Evolutionary conservation across 805 yeast genomes (phyloP).

Genomic region (Vanderwaltozyma tropicalis): DNA sequence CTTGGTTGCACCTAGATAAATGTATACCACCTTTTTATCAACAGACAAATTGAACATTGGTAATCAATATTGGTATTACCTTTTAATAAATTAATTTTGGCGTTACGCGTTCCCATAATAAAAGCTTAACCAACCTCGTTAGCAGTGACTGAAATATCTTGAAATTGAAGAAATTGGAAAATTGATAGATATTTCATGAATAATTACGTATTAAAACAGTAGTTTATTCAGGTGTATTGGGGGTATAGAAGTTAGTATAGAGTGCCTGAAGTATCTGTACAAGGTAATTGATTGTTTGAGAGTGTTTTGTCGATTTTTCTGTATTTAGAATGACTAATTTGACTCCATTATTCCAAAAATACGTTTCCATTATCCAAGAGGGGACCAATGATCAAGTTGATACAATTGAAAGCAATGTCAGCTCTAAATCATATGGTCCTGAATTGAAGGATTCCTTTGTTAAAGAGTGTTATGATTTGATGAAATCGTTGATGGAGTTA

Average conservation of each 20-base stretch:
- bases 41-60: too few relatives aligned
- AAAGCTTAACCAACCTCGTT: not conserved
- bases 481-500: conserved; percentile 23
- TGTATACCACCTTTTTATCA: too few relatives aligned
- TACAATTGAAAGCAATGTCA: not conserved
- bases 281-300: too few relatives aligned
- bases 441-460: conserved; percentile 22
- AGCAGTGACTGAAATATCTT: not conserved
- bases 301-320: not conserved
- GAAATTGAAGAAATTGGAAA: too few relatives aligned
- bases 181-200: too few relatives aligned
- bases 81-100: not conserved
- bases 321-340: conserved; percentile 15
- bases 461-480: conserved; percentile 22
- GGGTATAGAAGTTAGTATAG: too few relatives aligned
- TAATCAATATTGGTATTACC: not conserved
- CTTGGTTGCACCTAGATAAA: too few relatives aligned
- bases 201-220: too few relatives aligned
- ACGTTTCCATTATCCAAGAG: conserved; percentile 20
- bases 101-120: conserved; percentile 2
- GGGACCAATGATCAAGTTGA: conserved; percentile 2
- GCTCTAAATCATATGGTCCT: not conserved
- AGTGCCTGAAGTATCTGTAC: too few relatives aligned
- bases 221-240: too few relatives aligned
- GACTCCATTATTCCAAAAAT: conserved; percentile 22